Conservation (phyloP, 2,329 filamentous ascomycete genomes). For the Pseudogymnoascus pannorum region DNA sequence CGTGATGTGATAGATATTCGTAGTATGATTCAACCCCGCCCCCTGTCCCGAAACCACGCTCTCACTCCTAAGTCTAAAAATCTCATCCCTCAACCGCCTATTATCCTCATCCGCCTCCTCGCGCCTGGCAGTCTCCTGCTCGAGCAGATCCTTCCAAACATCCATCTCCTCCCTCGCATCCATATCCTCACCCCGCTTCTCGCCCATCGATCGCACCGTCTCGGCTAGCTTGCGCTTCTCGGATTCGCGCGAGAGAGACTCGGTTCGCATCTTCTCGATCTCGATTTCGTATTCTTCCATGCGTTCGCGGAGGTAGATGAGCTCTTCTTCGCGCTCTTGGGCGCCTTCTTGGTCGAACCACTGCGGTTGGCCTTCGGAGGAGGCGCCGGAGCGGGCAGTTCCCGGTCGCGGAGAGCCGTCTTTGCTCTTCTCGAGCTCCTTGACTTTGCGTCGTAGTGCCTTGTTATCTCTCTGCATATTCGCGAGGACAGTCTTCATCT, state of each 20-base stretch:
- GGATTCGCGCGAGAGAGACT: constrained; percentile 69
- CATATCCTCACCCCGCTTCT: constrained; percentile 39
- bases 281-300: constrained; percentile 78
- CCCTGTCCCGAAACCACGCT: constrained; percentile 31
- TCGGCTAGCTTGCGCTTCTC: constrained; percentile 85
- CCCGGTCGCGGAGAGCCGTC: constrained; percentile 54
- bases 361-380: constrained; percentile 49
- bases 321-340: constrained; percentile 73
- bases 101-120: constrained; percentile 91
- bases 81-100: constrained; percentile 72
- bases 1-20: constrained; percentile 59
- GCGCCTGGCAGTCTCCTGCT: constrained; percentile 81
- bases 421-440: constrained; percentile 74
- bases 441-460: constrained; percentile 67
- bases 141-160: constrained; percentile 91
- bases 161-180: constrained; percentile 59
- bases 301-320: constrained; percentile 75
- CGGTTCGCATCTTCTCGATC: constrained; percentile 73
- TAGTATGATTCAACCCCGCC: constrained; percentile 46
- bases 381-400: constrained; percentile 49
- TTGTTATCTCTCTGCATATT: constrained; percentile 90
- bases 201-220: constrained; percentile 60
- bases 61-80: constrained; percentile 64
- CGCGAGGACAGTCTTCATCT: constrained; percentile 82
- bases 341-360: constrained; percentile 51